phyloP scores from a whole-genome alignment of 2,329 filamentous ascomycete species.

The Penicillium janthinellum region DNA sequence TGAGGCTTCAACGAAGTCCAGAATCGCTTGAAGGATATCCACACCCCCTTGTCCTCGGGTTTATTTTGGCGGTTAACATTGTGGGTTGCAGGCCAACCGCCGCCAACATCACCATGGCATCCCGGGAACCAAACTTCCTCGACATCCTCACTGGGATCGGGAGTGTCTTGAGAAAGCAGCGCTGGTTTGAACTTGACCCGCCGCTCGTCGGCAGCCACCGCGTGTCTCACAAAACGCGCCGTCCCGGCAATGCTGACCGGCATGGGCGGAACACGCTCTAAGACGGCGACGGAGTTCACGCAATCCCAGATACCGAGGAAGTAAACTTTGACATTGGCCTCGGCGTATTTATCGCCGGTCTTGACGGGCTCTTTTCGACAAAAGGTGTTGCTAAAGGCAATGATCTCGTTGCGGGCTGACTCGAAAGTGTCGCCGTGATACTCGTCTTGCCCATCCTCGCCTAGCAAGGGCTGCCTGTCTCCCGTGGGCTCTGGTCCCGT shows the following conservation, averaged over 20 bases:
- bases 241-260: not conserved
- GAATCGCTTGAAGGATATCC: not conserved
- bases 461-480: not conserved
- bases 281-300: not conserved
- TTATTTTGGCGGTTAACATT: not conserved
- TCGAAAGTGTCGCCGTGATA: not conserved
- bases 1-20: not conserved
- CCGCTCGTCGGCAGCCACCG: not conserved
- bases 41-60: not conserved
- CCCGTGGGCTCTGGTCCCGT: not conserved
- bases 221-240: not conserved
- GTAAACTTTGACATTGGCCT: not conserved
- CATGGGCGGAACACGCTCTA: not conserved
- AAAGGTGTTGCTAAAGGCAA: not conserved
- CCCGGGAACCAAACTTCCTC: not conserved
- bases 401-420: not conserved
- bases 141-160: not conserved
- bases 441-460: not conserved
- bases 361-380: not conserved
- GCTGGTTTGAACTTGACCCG: not conserved
- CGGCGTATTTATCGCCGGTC: not conserved
- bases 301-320: constrained; percentile 1
- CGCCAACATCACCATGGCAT: not conserved
- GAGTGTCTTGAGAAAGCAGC: not conserved
- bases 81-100: not conserved